Evolutionary conservation across 495 filamentous ascomycete species (phyloP).

Genomic region (Podospora pseudoanserina): DNA sequence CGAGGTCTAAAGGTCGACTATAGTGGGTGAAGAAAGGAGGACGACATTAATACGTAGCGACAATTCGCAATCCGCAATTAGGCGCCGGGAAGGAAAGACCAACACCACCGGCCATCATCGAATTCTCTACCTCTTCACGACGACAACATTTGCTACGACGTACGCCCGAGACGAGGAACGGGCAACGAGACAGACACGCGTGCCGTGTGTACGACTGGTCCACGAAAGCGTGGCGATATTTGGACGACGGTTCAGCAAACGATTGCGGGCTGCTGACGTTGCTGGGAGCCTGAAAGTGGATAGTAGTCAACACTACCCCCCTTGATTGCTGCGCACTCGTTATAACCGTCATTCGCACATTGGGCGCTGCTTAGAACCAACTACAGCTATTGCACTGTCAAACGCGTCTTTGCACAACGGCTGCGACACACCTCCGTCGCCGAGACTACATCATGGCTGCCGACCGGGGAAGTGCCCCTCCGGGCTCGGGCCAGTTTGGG

Average conservation of each 20-base stretch:
- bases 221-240: conserved; percentile 7
- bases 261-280: conserved; percentile 9
- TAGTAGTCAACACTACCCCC: not conserved
- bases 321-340: not conserved
- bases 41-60: not conserved
- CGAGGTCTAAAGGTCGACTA: not conserved
- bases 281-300: conserved; percentile 7
- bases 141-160: not conserved
- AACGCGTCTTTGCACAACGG: not conserved
- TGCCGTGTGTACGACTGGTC: not conserved
- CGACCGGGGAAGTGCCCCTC: conserved; percentile 23
- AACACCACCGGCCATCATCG: not conserved
- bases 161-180: conserved; percentile 3
- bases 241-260: conserved; percentile 6
- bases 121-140: not conserved
- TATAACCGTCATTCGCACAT: not conserved
- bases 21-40: conserved; percentile 9
- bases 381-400: not conserved
- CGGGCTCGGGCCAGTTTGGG: conserved; percentile 37
- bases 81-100: conserved; percentile 14
- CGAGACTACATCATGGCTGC: conserved; percentile 24
- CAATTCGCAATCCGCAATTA: conserved; percentile 28
- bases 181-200: conserved; percentile 12
- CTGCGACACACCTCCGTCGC: not conserved
- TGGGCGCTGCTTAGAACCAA: not conserved